phyloP scores from a whole-genome alignment of 2,329 filamentous ascomycete species.

The Lecanicillium sp. region DNA sequence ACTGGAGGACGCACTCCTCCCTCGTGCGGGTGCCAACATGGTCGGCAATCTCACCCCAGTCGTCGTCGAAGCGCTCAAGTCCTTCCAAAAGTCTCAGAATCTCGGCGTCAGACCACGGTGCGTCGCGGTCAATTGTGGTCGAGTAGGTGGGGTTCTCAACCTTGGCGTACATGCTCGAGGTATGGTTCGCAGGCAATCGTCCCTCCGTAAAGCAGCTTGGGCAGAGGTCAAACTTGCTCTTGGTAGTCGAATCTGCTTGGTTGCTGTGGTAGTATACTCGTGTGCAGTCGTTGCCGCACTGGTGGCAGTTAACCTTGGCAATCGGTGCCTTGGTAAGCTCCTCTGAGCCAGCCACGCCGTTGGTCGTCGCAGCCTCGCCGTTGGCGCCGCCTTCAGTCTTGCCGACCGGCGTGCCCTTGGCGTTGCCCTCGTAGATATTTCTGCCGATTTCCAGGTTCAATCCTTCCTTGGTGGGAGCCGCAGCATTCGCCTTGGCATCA shows the following conservation, averaged over 20 bases:
- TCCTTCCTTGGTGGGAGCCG: conserved; percentile 64
- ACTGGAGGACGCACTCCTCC: conserved; percentile 95
- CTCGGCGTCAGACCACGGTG: conserved; percentile 87
- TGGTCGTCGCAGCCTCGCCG: conserved; percentile 61
- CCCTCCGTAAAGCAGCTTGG: conserved; percentile 84
- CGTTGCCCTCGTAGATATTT: conserved; percentile 90
- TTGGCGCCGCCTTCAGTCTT: conserved; percentile 66
- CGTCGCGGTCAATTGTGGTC: conserved; percentile 70
- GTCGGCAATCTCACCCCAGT: conserved; percentile 89
- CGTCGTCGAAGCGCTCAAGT: conserved; percentile 87
- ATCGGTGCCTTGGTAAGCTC: conserved; percentile 59
- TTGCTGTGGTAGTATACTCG: conserved; percentile 53
- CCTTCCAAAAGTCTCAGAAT: conserved; percentile 83
- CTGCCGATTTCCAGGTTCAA: conserved; percentile 88
- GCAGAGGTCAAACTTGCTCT: conserved; percentile 80
- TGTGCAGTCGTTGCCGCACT: conserved; percentile 85
- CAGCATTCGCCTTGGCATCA: conserved; percentile 62
- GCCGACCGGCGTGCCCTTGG: conserved; percentile 66
- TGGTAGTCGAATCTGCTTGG: conserved; percentile 49
- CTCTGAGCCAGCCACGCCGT: conserved; percentile 53
- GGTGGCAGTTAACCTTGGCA: conserved; percentile 73
- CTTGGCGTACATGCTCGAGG: conserved; percentile 74
- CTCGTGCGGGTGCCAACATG: conserved; percentile 86
- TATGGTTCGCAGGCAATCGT: conserved; percentile 72
- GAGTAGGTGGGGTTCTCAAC: conserved; percentile 84